Conservation (phyloP, 179 eudicot species). For the Nepenthes alata region DNA sequence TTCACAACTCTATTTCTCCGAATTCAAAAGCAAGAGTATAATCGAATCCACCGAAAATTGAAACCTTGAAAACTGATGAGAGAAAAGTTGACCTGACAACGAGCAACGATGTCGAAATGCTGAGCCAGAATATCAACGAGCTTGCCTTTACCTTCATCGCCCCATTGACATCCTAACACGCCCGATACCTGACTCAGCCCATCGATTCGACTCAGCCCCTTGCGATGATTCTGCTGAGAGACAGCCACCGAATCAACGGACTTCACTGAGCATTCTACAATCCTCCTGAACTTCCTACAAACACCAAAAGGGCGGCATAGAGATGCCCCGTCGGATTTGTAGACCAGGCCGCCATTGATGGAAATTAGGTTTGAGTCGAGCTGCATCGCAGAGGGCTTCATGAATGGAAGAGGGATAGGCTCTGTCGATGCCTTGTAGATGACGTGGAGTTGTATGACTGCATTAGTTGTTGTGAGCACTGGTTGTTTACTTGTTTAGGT, state of each 20-base stretch:
- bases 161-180: slow-evolving; percentile 91
- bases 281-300: slow-evolving; percentile 7
- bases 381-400: slow-evolving; percentile 17
- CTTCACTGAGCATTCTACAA: slow-evolving; percentile 15
- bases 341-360: slow-evolving; percentile 14
- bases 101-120: slow-evolving; percentile 86
- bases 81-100: slow-evolving; percentile 56
- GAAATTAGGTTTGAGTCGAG: slow-evolving; percentile 17
- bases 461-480: no score
- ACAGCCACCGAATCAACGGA: slow-evolving; percentile 15
- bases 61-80: neutral
- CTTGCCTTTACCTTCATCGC: slow-evolving; percentile 92
- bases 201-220: slow-evolving; percentile 39
- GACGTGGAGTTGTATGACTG: no score
- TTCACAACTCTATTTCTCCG: neutral
- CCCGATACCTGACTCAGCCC: slow-evolving; percentile 83
- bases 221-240: slow-evolving; percentile 12
- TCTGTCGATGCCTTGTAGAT: no score
- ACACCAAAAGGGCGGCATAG: neutral
- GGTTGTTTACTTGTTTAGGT: no score
- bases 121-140: slow-evolving; percentile 79
- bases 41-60: neutral
- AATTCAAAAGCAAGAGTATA: neutral
- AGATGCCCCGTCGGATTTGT: neutral
- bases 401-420: neutral